These are phyloP conservation scores for Globisporangium apiculatum DNA, from an alignment of 352 stramenopile genomes.

Conservation along the genomic window DNA sequence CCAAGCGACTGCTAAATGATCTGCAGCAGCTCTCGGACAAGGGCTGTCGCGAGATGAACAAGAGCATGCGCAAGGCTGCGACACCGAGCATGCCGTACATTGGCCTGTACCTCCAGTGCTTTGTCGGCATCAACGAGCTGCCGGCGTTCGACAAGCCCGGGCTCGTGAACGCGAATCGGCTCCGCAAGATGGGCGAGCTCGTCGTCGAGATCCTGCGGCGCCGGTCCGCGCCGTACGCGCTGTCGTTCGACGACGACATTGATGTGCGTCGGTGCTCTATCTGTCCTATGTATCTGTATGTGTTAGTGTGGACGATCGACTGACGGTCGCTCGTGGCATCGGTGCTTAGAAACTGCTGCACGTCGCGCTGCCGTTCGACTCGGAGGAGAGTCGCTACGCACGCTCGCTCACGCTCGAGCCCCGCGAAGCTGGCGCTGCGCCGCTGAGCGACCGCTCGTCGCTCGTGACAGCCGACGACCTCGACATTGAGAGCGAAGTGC, in stretches of 20 bases:
- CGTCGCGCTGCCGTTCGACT: slow-evolving; percentile 56
- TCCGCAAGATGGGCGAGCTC: slow-evolving; percentile 67
- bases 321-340: neutral
- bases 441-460: slow-evolving; percentile 48
- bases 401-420: slow-evolving; percentile 70
- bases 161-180: slow-evolving; percentile 61
- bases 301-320: neutral
- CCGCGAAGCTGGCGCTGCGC: slow-evolving; percentile 55
- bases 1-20: slow-evolving; percentile 68
- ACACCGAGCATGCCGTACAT: slow-evolving; percentile 86
- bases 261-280: slow-evolving; percentile 34
- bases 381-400: slow-evolving; percentile 71
- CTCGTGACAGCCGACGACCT: slow-evolving; percentile 42
- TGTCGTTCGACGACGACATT: slow-evolving; percentile 46
- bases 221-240: slow-evolving; percentile 58
- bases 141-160: slow-evolving; percentile 61
- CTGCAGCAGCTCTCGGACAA: slow-evolving; percentile 80
- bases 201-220: slow-evolving; percentile 74
- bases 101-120: slow-evolving; percentile 78
- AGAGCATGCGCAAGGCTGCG: slow-evolving; percentile 61
- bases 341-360: slow-evolving; percentile 54
- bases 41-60: slow-evolving; percentile 81
- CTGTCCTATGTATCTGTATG: neutral
- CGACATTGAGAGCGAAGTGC: slow-evolving; percentile 76
- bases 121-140: slow-evolving; percentile 76